Evolutionary conservation across 2,329 filamentous ascomycete species (phyloP), one percentile per base, ranked within the genome.

Genomic region (Botrytis sinoallii): DNA sequence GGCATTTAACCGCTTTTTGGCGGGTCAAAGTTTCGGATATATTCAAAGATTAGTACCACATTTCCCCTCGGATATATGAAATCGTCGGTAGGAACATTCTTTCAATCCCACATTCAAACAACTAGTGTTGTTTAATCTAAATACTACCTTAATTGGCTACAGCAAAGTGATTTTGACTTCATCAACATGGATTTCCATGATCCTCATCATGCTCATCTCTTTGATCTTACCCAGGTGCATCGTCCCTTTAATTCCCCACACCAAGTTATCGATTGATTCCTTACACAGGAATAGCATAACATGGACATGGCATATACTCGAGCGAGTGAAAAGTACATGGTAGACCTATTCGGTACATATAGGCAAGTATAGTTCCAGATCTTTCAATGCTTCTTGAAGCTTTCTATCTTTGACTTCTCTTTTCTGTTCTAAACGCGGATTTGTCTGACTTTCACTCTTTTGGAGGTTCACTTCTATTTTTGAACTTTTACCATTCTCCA

Each of bases 401-500:
- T 25, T n/a, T 25, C 25, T 35, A 71, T 71, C 48, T 38, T 68
- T 60, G 35, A 68, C 44, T 48, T 63, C 18, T 68, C 46, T 72
- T 67, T 12, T 72, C 29, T 38, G 38, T 44, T 44, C 7, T 25
- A 32, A 46, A 52, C 63, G 64, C 63, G 59, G 52, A 46, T 52
- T 52, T 59, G 63, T 72, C 61, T 72, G 71, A 42, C 25, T 63
- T 64, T 70, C 64, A 73, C 42, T 73, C 52, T 61, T 70, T 64
- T 52, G 35, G 44, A 59, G 42, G 35, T 74, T 42, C 20, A 32
- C 6, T 25, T 20, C n/a, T 40, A 29, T 44, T 59, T 60, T 67
- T 35, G 42, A 16, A 46, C 38, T 69, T 52, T 22, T 35, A 74
- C 71, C 38, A 55, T 48, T 42, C n/a, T 63, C 12, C 14, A 59